These are phyloP conservation scores for Hypholoma fasciculare DNA, from an alignment of 768 basidiomycete genomes.

Conservation along the genomic window DNA sequence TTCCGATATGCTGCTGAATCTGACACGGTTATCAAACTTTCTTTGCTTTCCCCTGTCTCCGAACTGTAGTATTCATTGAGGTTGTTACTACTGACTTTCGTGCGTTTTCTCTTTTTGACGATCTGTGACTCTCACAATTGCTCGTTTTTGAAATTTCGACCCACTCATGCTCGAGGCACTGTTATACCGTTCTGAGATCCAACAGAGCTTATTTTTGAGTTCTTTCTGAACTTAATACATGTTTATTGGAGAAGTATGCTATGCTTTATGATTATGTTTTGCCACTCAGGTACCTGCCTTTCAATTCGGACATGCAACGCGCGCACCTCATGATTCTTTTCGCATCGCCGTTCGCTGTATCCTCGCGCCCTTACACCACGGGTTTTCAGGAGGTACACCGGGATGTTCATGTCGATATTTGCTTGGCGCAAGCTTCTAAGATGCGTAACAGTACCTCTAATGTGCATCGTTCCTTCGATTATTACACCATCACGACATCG, in stretches of 20 bases:
- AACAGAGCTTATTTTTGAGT: conserved; percentile 1
- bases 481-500: too few relatives aligned
- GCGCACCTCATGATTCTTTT: too few relatives aligned
- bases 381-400: too few relatives aligned
- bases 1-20: background rate
- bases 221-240: background rate
- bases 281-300: too few relatives aligned
- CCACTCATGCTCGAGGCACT: conserved; percentile 3
- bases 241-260: background rate
- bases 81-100: conserved; percentile 17
- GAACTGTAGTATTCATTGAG: conserved; percentile 7
- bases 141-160: conserved; percentile 10
- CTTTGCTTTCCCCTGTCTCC: background rate
- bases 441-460: too few relatives aligned
- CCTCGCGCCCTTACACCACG: too few relatives aligned
- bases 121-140: conserved; percentile 19
- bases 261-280: too few relatives aligned
- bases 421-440: too few relatives aligned
- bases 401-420: too few relatives aligned
- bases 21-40: background rate
- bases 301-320: too few relatives aligned
- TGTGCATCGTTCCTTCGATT: too few relatives aligned
- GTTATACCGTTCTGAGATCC: conserved; percentile 1
- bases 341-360: too few relatives aligned
- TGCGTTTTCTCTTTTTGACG: conserved; percentile 22